Base-by-base conservation (phyloP, 208 protist genomes). In the Borovskyia barvae region DNA sequence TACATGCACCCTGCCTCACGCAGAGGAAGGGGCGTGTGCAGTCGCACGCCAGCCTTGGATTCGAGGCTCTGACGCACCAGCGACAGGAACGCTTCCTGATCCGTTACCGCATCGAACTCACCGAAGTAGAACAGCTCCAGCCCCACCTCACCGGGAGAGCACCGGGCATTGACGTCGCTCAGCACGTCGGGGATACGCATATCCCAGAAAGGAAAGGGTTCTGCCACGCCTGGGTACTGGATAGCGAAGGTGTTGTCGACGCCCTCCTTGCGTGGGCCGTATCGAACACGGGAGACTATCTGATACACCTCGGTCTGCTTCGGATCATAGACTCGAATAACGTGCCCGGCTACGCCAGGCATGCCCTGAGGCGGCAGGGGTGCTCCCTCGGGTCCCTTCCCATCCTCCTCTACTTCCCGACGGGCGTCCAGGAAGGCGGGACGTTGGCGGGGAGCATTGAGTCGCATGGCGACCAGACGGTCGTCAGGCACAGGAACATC, bases 1-100 rank as follows among this genome's bases (percentile, higher is more conserved):
- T 91, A 91, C 76, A 90, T 90, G 69, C 87, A 93, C 9, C 84
- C 81, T 11, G 84, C 87, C 65, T 93, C 81, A 7, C 84, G 77
- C 28, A 87, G 61, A 22, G 77, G 58, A 33, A 82, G 47, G 20
- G 81, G 87, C 2, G 73, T 84, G 26, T 59, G 45, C 20, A 66
- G 57, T n/a, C 73, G 69, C 3, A 87, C 72, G 11, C 83, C 81
- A 0, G 58, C 79, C 66, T 78, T 75, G 5, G 60, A 53, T 56
- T 77, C 66, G 25, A 93, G 46, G 6, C 46, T 56, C 45, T 87
- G 70, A 17, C 41, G 67, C 46, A 78, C 72, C 11, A 88, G 37
- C 5, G 47, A 37, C 1, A 78, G 26, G 41, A 93, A 90, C 22
- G 65, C 70, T 0, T 41, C 5, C n/a, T 66, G 50, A 47, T 88